These are phyloP conservation scores for Leccinum rimulosum DNA, from an alignment of 768 basidiomycete genomes.

Conservation along the genomic window DNA sequence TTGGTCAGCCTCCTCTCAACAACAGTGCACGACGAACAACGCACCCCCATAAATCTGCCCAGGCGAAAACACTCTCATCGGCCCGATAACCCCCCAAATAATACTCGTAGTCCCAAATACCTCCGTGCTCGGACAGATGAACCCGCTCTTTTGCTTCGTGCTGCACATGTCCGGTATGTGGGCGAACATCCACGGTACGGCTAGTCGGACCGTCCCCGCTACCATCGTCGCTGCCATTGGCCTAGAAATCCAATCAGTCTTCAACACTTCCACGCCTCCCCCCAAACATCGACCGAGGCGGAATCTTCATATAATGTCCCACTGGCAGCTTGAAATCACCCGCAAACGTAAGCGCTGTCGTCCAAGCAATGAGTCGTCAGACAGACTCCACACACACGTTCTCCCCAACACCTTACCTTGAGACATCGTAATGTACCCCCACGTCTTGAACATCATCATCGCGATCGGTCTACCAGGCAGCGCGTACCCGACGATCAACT, in stretches of 20 bases:
- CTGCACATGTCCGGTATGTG: slow-evolving; percentile 38
- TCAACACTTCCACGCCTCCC: background rate
- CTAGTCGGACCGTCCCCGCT: slow-evolving; percentile 68
- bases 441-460: slow-evolving; percentile 80
- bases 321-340: slow-evolving; percentile 77
- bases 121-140: slow-evolving; percentile 67
- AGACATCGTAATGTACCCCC: slow-evolving; percentile 63
- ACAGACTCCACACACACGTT: background rate
- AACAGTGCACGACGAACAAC: background rate
- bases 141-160: slow-evolving; percentile 42
- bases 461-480: slow-evolving; percentile 67
- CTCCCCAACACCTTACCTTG: slow-evolving; percentile 29
- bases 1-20: background rate
- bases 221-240: slow-evolving; percentile 63
- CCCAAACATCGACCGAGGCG: slow-evolving; percentile 67
- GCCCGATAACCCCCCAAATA: slow-evolving; percentile 83
- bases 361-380: background rate
- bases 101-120: slow-evolving; percentile 80
- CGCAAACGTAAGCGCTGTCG: slow-evolving; percentile 56
- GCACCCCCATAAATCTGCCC: slow-evolving; percentile 58
- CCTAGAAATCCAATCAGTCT: slow-evolving; percentile 2
- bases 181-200: slow-evolving; percentile 60
- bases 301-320: slow-evolving; percentile 73
- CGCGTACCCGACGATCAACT: slow-evolving; percentile 61
- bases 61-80: slow-evolving; percentile 62